phyloP scores from a whole-genome alignment of 2,329 filamentous ascomycete genomes.

The Aspergillus fructus region DNA sequence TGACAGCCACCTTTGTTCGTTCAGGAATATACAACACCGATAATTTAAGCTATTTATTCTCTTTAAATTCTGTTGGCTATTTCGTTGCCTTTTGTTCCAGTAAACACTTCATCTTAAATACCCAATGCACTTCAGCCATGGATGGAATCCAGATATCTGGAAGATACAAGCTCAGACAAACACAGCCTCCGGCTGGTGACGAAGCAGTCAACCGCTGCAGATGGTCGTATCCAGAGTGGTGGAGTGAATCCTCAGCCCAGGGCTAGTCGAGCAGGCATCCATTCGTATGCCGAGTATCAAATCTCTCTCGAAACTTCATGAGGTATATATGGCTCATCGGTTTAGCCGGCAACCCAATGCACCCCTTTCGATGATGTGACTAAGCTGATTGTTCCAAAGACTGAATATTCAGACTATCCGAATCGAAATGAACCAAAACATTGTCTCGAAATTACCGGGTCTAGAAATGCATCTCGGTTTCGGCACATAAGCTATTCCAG shows the following conservation, averaged over 20 bases:
- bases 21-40: not conserved
- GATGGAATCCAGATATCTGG: not conserved
- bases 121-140: not conserved
- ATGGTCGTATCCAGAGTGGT: not conserved
- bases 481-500: not conserved
- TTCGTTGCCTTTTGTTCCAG: not conserved
- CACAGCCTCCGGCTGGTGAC: not conserved
- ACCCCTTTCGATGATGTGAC: not conserved
- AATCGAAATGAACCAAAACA: not conserved
- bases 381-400: not conserved
- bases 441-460: not conserved
- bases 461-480: not conserved
- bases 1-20: slow-evolving; percentile 13
- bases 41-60: not conserved
- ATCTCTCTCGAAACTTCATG: not conserved
- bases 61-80: not conserved
- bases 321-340: not conserved
- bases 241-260: not conserved
- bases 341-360: not conserved
- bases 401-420: not conserved
- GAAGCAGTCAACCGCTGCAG: not conserved
- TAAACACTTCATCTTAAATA: not conserved
- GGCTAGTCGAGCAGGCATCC: not conserved
- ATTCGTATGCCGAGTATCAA: not conserved
- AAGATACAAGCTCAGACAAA: too few species aligned